A percentile compares a stretch with the other conserved stretches of the same genome.
phyloP scores from a whole-genome alignment of 2,329 filamentous ascomycete species.

The Byssothecium circinans region DNA sequence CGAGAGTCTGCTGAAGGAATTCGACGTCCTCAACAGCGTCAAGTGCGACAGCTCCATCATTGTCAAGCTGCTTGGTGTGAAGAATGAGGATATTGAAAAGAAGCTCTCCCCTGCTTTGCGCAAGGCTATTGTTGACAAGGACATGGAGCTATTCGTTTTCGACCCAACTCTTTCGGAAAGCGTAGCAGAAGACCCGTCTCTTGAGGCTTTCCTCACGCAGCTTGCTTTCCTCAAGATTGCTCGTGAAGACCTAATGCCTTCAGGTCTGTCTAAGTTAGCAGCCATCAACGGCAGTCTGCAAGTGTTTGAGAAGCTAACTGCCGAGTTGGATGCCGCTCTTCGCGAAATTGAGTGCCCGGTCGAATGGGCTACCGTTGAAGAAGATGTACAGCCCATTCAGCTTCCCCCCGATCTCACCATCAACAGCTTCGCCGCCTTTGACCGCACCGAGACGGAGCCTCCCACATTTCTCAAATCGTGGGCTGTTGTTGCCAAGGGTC shows the following conservation, averaged over 20 bases:
- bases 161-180: slow-evolving; percentile 70
- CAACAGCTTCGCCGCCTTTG: slow-evolving; percentile 81
- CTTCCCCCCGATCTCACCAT: slow-evolving; percentile 68
- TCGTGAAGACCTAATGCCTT: slow-evolving; percentile 64
- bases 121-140: slow-evolving; percentile 70
- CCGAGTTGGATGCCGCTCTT: slow-evolving; percentile 68
- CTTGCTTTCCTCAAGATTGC: slow-evolving; percentile 81
- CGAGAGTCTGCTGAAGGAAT: slow-evolving; percentile 74
- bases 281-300: slow-evolving; percentile 62
- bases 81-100: slow-evolving; percentile 89
- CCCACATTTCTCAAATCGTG: slow-evolving; percentile 71
- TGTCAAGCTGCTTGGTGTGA: slow-evolving; percentile 74
- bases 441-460: slow-evolving; percentile 72
- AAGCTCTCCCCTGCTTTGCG: slow-evolving; percentile 71
- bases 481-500: slow-evolving; percentile 81
- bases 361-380: slow-evolving; percentile 74
- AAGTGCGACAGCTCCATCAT: slow-evolving; percentile 73
- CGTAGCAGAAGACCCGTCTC: slow-evolving; percentile 63
- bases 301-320: slow-evolving; percentile 61
- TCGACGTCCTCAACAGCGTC: slow-evolving; percentile 72
- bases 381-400: slow-evolving; percentile 54
- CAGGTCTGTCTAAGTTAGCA: slow-evolving; percentile 68
- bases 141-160: slow-evolving; percentile 71
- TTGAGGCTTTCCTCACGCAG: slow-evolving; percentile 71
- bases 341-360: slow-evolving; percentile 75